These are phyloP conservation scores for Gomphus bonarii DNA, from an alignment of 1,284 basidiomycete genomes.

Conservation along the genomic window DNA sequence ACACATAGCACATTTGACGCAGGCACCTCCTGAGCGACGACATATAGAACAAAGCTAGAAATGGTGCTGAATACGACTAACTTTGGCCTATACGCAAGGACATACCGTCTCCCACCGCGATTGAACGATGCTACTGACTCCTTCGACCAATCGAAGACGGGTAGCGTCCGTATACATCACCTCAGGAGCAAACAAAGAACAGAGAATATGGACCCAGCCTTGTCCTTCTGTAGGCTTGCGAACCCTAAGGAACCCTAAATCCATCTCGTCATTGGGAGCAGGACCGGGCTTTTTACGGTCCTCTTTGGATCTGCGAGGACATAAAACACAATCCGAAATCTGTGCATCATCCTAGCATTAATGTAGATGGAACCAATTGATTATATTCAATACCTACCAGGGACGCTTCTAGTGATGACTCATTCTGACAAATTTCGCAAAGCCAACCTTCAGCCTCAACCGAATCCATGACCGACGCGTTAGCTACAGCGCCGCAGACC, in stretches of 20 bases:
- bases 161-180: conserved; percentile 67
- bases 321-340: conserved; percentile 68
- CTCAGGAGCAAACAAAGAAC: conserved; percentile 83
- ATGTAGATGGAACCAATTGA: background rate
- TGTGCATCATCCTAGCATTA: conserved; percentile 21
- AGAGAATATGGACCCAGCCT: conserved; percentile 88
- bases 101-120: conserved; percentile 53
- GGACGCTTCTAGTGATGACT: conserved; percentile 65
- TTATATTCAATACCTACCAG: conserved; percentile 33
- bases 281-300: conserved; percentile 37
- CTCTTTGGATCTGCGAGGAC: conserved; percentile 41
- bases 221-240: conserved; percentile 92
- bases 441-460: conserved; percentile 60
- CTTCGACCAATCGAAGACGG: conserved; percentile 72
- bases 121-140: conserved; percentile 65
- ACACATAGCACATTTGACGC: conserved; percentile 79
- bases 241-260: conserved; percentile 65
- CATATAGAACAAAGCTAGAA: conserved; percentile 55
- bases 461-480: conserved; percentile 35
- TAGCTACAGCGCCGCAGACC: conserved; percentile 49
- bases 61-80: background rate
- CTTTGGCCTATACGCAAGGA: background rate
- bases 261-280: conserved; percentile 20
- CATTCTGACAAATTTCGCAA: conserved; percentile 80
- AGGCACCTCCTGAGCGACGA: conserved; percentile 61